These are phyloP conservation scores for Chrysochromulina parva DNA, from an alignment of 78 protist genomes.

Conservation along the genomic window DNA sequence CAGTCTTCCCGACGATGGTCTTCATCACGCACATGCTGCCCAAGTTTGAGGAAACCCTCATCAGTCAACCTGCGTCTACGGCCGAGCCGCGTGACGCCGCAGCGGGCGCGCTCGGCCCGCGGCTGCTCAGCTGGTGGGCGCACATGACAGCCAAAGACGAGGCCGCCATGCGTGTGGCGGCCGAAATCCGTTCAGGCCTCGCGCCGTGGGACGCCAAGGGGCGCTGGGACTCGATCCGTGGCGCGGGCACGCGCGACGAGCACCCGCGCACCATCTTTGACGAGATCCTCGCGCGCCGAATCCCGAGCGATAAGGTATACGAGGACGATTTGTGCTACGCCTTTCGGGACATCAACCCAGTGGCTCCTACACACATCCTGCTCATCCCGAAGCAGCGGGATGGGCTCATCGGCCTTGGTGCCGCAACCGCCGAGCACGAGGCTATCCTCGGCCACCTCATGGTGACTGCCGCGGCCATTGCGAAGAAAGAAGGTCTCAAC, in stretches of 20 bases:
- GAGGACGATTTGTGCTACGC: conserved; percentile 48
- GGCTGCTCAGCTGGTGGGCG: not conserved
- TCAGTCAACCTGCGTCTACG: not conserved
- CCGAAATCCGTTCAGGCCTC: not conserved
- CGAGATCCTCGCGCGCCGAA: not conserved
- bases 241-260: conserved; percentile 9
- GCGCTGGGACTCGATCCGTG: not conserved
- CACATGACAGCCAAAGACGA: not conserved
- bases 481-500: not conserved
- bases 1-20: conserved; percentile 7
- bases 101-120: not conserved
- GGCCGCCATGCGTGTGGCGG: not conserved
- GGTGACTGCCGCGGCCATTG: not conserved
- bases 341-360: conserved; percentile 46
- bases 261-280: conserved; percentile 40
- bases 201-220: not conserved
- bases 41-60: not conserved
- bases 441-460: conserved; percentile 46
- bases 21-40: conserved; percentile 23
- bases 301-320: conserved; percentile 36
- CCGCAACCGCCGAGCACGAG: conserved; percentile 28
- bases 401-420: not conserved
- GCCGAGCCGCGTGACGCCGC: not conserved
- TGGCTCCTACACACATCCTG: conserved; percentile 56
- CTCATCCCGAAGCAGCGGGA: conserved; percentile 44